phyloP scores from a whole-genome alignment of 2,329 filamentous ascomycete genomes.

The Ascochyta koolunga region DNA sequence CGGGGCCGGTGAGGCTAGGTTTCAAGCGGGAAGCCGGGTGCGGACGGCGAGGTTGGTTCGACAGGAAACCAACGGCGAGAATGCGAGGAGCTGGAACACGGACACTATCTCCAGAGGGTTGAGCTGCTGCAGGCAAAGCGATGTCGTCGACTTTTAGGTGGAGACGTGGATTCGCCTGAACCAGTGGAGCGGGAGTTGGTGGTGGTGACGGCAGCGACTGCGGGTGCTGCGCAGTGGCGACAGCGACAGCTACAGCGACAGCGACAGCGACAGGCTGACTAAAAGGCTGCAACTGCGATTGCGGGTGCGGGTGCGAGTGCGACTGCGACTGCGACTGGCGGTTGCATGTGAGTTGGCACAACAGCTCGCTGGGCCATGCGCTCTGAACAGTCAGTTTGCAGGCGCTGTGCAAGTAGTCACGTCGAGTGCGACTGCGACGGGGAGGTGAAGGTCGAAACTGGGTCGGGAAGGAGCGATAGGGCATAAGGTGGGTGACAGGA shows the following conservation, averaged over 20 bases:
- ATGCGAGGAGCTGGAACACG: not conserved
- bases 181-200: constrained; percentile 9
- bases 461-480: constrained; percentile 8
- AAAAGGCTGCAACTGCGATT: constrained; percentile 16
- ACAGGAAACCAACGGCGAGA: constrained; percentile 7
- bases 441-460: constrained; percentile 13
- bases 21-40: constrained; percentile 10
- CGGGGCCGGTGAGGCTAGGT: not conserved
- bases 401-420: constrained; percentile 17
- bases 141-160: constrained; percentile 4
- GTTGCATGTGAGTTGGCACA: constrained; percentile 23
- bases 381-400: constrained; percentile 17
- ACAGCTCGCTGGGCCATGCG: constrained; percentile 31
- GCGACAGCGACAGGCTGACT: constrained; percentile 25
- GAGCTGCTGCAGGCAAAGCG: constrained; percentile 2
- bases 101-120: not conserved
- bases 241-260: no score
- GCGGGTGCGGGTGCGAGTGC: no score
- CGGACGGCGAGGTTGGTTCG: constrained; percentile 6
- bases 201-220: constrained; percentile 37
- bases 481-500: no score
- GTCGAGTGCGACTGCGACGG: constrained; percentile 9
- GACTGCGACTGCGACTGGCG: constrained; percentile 18
- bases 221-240: constrained; percentile 28
- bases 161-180: constrained; percentile 8